These are phyloP conservation scores for Raffaelea arxii DNA, from an alignment of 2,329 filamentous ascomycete species.

Conservation along the genomic window DNA sequence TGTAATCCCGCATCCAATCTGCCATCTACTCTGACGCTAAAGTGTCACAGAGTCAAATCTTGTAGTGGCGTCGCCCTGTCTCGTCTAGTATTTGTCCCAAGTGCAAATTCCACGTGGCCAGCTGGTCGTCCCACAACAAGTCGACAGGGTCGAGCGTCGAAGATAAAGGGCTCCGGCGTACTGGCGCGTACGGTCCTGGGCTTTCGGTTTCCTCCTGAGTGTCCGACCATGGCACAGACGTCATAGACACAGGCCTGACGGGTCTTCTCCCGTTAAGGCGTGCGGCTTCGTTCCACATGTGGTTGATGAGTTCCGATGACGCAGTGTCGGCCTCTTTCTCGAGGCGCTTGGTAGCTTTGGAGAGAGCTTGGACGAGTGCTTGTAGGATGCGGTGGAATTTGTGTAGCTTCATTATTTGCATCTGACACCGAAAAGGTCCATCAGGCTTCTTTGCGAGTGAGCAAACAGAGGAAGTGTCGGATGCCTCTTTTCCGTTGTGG, in stretches of 20 bases:
- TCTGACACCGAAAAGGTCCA: no score
- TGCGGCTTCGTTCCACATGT: conserved; percentile 7
- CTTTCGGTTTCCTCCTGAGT: no score
- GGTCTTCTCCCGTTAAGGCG: conserved; percentile 6
- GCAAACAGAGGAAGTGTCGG: no score
- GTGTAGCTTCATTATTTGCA: no score
- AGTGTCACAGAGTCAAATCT: no score
- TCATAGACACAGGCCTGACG: conserved; percentile 3
- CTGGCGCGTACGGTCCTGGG: no score
- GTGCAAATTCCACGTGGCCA: conserved; percentile 1
- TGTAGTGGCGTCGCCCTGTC: conserved; percentile 2
- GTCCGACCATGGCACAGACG: no score
- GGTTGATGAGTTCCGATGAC: background rate
- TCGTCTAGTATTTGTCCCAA: conserved; percentile 3
- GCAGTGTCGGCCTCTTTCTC: background rate
- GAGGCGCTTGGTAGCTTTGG: conserved; percentile 1
- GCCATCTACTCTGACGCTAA: no score
- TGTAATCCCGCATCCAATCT: no score
- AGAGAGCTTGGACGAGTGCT: background rate
- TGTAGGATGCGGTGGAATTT: background rate
- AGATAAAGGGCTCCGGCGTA: conserved; percentile 3
- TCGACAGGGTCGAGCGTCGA: conserved; percentile 2
- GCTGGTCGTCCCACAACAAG: conserved; percentile 7
- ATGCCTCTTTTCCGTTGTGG: no score
- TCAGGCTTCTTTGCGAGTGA: no score